A percentile compares a stretch with the other conserved stretches of the same genome.
Conservation (phyloP, 345 rosid genomes). For the Turritis glabra region DNA sequence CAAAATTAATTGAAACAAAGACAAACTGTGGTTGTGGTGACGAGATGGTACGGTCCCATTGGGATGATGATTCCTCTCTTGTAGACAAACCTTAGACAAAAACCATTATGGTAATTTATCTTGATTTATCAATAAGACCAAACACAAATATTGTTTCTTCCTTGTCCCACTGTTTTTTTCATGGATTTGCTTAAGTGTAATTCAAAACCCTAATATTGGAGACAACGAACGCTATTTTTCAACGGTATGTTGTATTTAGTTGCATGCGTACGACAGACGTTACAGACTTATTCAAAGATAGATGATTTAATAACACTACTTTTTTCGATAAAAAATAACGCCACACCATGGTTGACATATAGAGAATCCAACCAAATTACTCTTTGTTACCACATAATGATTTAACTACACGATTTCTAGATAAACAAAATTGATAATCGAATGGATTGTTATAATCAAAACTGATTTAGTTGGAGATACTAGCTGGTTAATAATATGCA, state of each 20-base stretch:
- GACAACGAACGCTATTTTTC: constrained; percentile 15
- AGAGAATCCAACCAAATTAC: neutral
- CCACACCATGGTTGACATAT: neutral
- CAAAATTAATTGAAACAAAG: constrained; percentile 23
- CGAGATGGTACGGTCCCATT: constrained; percentile 20
- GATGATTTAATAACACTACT: constrained; percentile 16
- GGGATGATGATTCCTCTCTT: constrained; percentile 29
- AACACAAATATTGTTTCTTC: constrained; percentile 24
- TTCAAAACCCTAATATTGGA: constrained; percentile 5
- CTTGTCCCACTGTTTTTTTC: constrained; percentile 15
- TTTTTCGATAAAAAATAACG: neutral
- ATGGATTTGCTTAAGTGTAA: neutral
- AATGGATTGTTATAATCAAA: neutral
- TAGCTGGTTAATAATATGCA: neutral
- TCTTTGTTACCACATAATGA: neutral
- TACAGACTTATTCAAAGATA: neutral
- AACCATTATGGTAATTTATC: constrained; percentile 24
- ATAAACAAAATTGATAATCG: neutral
- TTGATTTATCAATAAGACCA: constrained; percentile 17
- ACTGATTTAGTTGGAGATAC: neutral
- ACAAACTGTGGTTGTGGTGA: constrained; percentile 30
- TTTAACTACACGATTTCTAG: neutral
- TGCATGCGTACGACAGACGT: neutral
- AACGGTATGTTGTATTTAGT: constrained; percentile 7
- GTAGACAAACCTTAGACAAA: constrained; percentile 34